Conservation (phyloP, 2,329 filamentous ascomycete species). For the Fusarium transvaalense region DNA sequence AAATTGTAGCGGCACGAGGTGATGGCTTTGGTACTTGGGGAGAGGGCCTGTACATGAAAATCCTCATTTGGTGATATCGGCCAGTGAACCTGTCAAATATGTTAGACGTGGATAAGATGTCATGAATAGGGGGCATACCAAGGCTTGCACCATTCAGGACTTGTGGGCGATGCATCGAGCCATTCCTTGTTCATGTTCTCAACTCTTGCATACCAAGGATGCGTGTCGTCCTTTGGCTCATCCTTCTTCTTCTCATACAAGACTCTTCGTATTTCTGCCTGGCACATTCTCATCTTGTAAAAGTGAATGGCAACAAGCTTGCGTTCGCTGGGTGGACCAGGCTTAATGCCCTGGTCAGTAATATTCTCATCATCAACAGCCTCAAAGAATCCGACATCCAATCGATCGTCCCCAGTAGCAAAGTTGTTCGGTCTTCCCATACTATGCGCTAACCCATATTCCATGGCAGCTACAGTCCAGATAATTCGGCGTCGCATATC, state of each 20-base stretch:
- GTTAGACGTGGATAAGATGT: constrained; percentile 14
- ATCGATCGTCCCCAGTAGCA: constrained; percentile 82
- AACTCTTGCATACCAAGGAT: constrained; percentile 90
- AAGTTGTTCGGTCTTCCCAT: constrained; percentile 90
- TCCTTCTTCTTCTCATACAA: constrained; percentile 87
- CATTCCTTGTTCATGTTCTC: constrained; percentile 82
- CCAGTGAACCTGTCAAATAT: constrained; percentile 67
- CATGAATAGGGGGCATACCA: constrained; percentile 70
- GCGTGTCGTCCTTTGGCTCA: constrained; percentile 80
- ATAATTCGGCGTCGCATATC: constrained; percentile 91
- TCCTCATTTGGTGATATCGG: constrained; percentile 87
- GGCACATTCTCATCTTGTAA: constrained; percentile 88
- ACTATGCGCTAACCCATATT: constrained; percentile 86
- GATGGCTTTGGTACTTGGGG: constrained; percentile 92
- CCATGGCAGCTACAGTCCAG: constrained; percentile 91
- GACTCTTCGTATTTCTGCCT: constrained; percentile 87
- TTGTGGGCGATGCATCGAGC: constrained; percentile 80
- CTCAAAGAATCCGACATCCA: constrained; percentile 89
- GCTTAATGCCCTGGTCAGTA: constrained; percentile 78
- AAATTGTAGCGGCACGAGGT: constrained; percentile 79
- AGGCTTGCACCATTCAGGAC: constrained; percentile 77
- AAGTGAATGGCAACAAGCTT: constrained; percentile 94
- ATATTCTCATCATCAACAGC: constrained; percentile 87
- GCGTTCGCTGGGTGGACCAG: constrained; percentile 79
- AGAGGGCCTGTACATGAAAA: constrained; percentile 89